Base-by-base conservation (phyloP, 1,284 basidiomycete species). In the Puccinia triticina region DNA sequence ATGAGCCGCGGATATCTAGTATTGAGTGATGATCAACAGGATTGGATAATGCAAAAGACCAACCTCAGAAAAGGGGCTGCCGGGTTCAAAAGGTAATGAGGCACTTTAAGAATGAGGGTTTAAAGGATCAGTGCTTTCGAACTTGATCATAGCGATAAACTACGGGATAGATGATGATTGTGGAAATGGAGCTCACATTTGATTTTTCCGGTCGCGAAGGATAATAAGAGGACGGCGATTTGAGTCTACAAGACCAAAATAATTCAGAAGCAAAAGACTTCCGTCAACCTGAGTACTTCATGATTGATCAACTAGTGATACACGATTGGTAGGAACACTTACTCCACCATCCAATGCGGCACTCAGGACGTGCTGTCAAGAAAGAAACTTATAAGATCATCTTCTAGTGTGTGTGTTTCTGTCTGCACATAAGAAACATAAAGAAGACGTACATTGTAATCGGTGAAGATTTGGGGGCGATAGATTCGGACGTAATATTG, bases 311-410 rank as follows among this genome's bases (percentile, higher is more conserved):
- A 40, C 2, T 75, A 57, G 12, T 55, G 29, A 37, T 37, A 21
- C 18, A 32, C 18, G 40, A 16, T 50, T 40, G 32, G 21, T 37
- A 69, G 34, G 37, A 48, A 50, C 32, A 77, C 81, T 48, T n/a
- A 82, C 81, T 66, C 81, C 81, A 69, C 81, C 81, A 71, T 82
- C 81, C 23, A 82, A 32, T 11, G 81, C 81, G n/a, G 81, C 81
- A 82, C 81, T 82, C 48, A 82, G 40, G 48, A 82, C 81, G 23
- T 82, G 81, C 81, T 82, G 29, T 71, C n/a, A 21, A 12, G 12
- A 61, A 71, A 69, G 23, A 0, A 18, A 18, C 46, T 1, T 14
- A 5, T 57, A 40, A 66, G 50, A 32, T 43, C 34, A 3, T 53
- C 29, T 29, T 46, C 11, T 40, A 11, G n/a, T 46, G 21, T 1